Percentiles rank a stretch among this genome's conserved stretches.
Conservation (phyloP, 192 early-diverging fungal genomes). For the Spizellomyces sp. region DNA sequence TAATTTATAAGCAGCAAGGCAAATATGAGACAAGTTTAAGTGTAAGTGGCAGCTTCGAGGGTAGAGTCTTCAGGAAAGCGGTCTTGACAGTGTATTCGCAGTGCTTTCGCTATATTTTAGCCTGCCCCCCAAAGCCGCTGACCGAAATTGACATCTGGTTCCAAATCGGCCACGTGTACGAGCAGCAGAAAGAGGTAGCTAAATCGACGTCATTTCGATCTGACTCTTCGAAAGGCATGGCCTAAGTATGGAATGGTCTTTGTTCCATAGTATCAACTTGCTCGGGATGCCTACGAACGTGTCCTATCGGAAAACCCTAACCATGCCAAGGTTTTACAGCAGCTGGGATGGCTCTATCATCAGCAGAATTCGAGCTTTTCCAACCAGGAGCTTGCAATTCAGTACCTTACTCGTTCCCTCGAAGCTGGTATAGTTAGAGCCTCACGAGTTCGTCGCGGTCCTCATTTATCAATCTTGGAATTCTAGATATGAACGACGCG, state of each 20-base stretch:
- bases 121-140: constrained; percentile 87
- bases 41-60: constrained; percentile 42
- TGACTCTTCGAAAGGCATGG: too few species aligned
- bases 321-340: constrained; percentile 94
- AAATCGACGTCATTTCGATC: neutral
- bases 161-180: constrained; percentile 96
- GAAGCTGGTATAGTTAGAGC: constrained; percentile 56
- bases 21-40: constrained; percentile 73
- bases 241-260: too few species aligned
- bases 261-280: constrained; percentile 48
- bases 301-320: constrained; percentile 87
- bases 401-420: constrained; percentile 80
- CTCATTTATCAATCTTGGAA: neutral
- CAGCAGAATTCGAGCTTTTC: constrained; percentile 78
- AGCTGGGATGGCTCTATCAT: constrained; percentile 97
- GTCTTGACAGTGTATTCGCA: constrained; percentile 27
- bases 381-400: constrained; percentile 84
- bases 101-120: constrained; percentile 90
- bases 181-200: constrained; percentile 86
- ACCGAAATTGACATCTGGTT: constrained; percentile 98
- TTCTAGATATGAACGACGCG: constrained; percentile 77
- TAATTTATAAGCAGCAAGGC: constrained; percentile 94
- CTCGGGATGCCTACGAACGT: constrained; percentile 90
- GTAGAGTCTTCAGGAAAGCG: neutral
- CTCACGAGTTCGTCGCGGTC: neutral